Conservation (phyloP, 345 rosid species). For the Cochlearia excelsa region DNA sequence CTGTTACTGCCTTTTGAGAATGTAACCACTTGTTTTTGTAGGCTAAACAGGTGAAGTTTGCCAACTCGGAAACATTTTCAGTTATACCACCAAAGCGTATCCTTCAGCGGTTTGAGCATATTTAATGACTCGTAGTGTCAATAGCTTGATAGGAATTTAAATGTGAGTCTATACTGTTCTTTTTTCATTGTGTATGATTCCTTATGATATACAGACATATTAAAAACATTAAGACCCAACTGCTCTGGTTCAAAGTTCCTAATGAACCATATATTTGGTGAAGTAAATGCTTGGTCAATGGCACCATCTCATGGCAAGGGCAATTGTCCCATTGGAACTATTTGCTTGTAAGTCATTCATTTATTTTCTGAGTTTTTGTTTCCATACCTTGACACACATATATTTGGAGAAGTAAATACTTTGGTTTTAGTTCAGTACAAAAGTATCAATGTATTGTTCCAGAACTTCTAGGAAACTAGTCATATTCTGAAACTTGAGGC, state of each 20-base stretch:
- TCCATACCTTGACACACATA: neutral
- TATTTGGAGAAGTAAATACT: neutral
- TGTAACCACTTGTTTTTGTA: conserved; percentile 38
- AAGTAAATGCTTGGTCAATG: conserved; percentile 47
- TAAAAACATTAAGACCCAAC: conserved; percentile 46
- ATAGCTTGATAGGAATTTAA: conserved; percentile 10
- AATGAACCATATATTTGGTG: conserved; percentile 42
- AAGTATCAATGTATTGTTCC: neutral
- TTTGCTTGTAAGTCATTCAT: conserved; percentile 67
- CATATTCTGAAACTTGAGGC: conserved; percentile 13
- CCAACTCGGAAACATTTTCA: conserved; percentile 40
- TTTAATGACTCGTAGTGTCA: neutral
- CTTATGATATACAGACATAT: conserved; percentile 58
- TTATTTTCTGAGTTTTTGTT: neutral
- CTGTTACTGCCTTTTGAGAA: conserved; percentile 42
- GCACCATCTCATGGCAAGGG: conserved; percentile 41
- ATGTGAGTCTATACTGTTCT: neutral
- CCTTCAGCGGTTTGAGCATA: conserved; percentile 36
- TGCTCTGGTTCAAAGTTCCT: conserved; percentile 44
- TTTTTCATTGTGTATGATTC: conserved; percentile 32
- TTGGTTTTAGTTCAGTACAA: neutral
- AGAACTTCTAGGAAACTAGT: conserved; percentile 5
- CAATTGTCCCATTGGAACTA: conserved; percentile 45
- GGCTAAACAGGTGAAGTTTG: conserved; percentile 40
- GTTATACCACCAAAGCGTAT: conserved; percentile 67